A percentile compares a stretch with the other conserved stretches of the same genome.
phyloP scores from a whole-genome alignment of 2,329 filamentous ascomycete genomes.

The Pseudohalonectria lignicola region DNA sequence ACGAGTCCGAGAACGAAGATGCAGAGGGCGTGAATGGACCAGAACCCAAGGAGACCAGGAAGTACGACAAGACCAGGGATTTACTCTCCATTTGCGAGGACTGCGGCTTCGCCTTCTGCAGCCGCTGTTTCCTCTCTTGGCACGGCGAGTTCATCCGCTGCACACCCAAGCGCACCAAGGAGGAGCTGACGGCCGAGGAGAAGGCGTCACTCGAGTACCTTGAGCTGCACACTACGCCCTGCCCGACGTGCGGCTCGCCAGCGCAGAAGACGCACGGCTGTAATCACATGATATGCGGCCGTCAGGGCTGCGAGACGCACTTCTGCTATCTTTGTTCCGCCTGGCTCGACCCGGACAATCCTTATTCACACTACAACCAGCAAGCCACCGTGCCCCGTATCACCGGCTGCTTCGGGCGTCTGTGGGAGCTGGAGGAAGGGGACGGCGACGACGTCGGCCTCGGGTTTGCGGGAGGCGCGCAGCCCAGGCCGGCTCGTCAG shows the following conservation, averaged over 20 bases:
- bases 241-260: constrained; percentile 76
- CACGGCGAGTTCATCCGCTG: constrained; percentile 76
- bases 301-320: constrained; percentile 62
- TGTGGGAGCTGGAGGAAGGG: constrained; percentile 84
- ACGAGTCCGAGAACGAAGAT: constrained; percentile 12
- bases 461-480: constrained; percentile 26
- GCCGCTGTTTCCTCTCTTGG: constrained; percentile 63
- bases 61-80: constrained; percentile 27
- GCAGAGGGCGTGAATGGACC: too few species aligned
- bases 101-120: constrained; percentile 83
- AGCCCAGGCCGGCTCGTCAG: too few species aligned
- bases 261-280: constrained; percentile 89
- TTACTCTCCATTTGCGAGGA: constrained; percentile 78
- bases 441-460: constrained; percentile 49
- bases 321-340: constrained; percentile 90
- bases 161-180: constrained; percentile 51
- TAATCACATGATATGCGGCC: constrained; percentile 92
- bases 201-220: constrained; percentile 81
- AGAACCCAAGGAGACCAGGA: constrained; percentile 1
- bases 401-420: constrained; percentile 66
- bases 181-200: constrained; percentile 73
- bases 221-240: constrained; percentile 69
- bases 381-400: constrained; percentile 29
- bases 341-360: constrained; percentile 74
- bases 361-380: constrained; percentile 81